Conservation (phyloP, 331 rosid genomes). For the Acacia concinna region DNA sequence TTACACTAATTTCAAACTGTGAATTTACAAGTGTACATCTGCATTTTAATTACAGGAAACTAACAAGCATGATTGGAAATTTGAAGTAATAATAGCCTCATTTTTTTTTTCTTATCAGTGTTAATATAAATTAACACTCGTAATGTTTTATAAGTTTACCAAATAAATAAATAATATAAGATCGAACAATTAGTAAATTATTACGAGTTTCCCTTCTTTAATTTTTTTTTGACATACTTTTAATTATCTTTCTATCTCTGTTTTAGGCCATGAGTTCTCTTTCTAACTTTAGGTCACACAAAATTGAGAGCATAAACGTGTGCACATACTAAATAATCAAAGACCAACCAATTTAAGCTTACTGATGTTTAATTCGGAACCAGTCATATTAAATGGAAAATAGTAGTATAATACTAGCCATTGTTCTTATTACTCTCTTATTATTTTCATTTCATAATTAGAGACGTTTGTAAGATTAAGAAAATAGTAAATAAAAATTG, state of each 20-base stretch:
- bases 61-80: no score
- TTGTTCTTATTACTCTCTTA: neutral
- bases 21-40: no score
- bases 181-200: neutral
- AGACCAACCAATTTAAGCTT: neutral
- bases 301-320: neutral
- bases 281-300: neutral
- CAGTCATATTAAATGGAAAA: neutral
- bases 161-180: no score
- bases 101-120: no score
- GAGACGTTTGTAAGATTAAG: neutral
- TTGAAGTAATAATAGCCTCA: no score
- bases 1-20: no score
- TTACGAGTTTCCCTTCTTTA: neutral
- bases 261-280: neutral
- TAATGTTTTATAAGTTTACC: neutral
- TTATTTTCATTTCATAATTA: neutral
- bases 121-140: no score
- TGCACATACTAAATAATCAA: no score
- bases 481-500: neutral
- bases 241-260: neutral
- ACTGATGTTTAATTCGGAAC: neutral
- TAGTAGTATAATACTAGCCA: neutral
- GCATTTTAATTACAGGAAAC: no score
- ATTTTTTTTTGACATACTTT: no score